These are phyloP conservation scores for Jacaranda mimosifolia DNA, from an alignment of 257 asterid genomes.

Conservation along the genomic window DNA sequence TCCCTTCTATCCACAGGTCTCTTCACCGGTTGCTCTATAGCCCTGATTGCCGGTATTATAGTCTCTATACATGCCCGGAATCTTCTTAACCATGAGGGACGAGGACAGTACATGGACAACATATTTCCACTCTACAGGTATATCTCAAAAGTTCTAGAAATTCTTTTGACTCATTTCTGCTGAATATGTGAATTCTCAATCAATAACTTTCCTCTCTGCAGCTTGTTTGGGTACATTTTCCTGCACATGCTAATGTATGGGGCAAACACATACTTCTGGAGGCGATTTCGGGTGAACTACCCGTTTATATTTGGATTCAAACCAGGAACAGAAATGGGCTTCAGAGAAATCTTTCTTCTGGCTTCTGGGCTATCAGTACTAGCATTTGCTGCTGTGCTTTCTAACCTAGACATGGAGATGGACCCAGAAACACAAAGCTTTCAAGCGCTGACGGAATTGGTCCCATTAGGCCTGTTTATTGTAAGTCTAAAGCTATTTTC, in stretches of 20 bases:
- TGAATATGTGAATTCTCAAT: background rate
- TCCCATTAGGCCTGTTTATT: constrained; percentile 61
- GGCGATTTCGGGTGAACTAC: constrained; percentile 67
- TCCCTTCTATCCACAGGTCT: constrained; percentile 56
- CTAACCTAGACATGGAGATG: constrained; percentile 84
- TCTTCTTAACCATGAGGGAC: constrained; percentile 55
- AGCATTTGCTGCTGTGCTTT: constrained; percentile 61
- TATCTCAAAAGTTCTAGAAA: background rate
- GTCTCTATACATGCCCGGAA: constrained; percentile 54
- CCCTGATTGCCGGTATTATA: constrained; percentile 57
- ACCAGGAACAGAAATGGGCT: constrained; percentile 71
- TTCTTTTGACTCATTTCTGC: background rate
- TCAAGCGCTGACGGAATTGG: constrained; percentile 55
- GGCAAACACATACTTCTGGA: constrained; percentile 71
- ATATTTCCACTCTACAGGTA: constrained; percentile 89
- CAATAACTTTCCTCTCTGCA: constrained; percentile 30
- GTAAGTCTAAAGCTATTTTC: constrained; percentile 53
- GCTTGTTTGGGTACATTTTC: constrained; percentile 69
- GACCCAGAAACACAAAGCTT: constrained; percentile 54
- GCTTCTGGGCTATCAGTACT: constrained; percentile 72
- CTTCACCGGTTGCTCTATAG: constrained; percentile 73
- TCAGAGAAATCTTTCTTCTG: constrained; percentile 68
- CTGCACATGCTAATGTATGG: constrained; percentile 78
- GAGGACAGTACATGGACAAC: constrained; percentile 65
- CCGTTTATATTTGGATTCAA: constrained; percentile 76